These are phyloP conservation scores for Sphaerulina populicola DNA, from an alignment of 2,329 filamentous ascomycete species.

Conservation along the genomic window DNA sequence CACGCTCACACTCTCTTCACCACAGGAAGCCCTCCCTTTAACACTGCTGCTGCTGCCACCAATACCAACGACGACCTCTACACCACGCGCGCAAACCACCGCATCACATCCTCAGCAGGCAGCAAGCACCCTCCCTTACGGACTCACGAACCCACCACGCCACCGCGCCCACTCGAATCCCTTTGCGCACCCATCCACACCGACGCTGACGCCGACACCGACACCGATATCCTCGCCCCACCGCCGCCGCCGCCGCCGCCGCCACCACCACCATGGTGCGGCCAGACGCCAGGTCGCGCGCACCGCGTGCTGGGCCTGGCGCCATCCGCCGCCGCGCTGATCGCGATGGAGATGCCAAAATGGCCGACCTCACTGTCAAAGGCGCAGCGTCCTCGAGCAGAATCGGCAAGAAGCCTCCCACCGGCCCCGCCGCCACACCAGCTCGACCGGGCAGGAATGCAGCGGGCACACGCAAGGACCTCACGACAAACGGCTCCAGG, in stretches of 20 bases:
- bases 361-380: constrained; percentile 40
- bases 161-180: too few relatives aligned
- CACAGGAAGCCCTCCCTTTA: too few relatives aligned
- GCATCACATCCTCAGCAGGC: too few relatives aligned
- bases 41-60: too few relatives aligned
- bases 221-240: not conserved
- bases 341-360: constrained; percentile 54
- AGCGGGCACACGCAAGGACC: constrained; percentile 13
- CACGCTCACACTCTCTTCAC: too few relatives aligned
- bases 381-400: constrained; percentile 20
- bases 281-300: constrained; percentile 8
- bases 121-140: too few relatives aligned
- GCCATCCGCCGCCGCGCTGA: constrained; percentile 35
- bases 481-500: constrained; percentile 22
- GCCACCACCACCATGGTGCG: constrained; percentile 9
- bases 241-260: not conserved
- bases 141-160: too few relatives aligned
- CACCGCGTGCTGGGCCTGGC: not conserved
- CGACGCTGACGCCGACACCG: too few relatives aligned
- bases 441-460: constrained; percentile 18
- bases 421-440: constrained; percentile 10
- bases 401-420: constrained; percentile 24
- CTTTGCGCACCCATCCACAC: too few relatives aligned
- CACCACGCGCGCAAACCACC: too few relatives aligned
- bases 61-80: too few relatives aligned